phyloP scores from a whole-genome alignment of 371 early-diverging fungal genomes.

The Thermomucor indicae-seudaticae region DNA sequence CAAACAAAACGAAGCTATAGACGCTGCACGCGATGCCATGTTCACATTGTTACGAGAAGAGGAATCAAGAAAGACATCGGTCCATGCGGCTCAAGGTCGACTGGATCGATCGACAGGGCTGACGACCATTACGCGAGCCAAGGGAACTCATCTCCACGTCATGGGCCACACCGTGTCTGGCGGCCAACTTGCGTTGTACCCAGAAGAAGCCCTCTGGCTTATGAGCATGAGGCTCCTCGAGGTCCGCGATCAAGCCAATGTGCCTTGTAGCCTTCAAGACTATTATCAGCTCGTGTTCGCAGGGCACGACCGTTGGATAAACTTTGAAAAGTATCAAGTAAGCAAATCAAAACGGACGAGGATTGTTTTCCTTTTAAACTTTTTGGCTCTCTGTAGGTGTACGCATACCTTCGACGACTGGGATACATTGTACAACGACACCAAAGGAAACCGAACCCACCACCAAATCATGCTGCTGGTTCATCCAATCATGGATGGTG shows the following conservation, averaged over 20 bases:
- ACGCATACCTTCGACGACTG: slow-evolving; percentile 49
- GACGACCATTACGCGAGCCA: slow-evolving; percentile 1
- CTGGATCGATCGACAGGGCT: background rate
- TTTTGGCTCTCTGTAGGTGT: slow-evolving; percentile 8
- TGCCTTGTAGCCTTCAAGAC: slow-evolving; percentile 9
- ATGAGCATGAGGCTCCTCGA: slow-evolving; percentile 37
- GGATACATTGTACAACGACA: slow-evolving; percentile 38
- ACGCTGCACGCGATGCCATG: slow-evolving; percentile 19
- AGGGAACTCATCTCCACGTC: slow-evolving; percentile 7
- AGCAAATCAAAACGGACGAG: too few relatives aligned
- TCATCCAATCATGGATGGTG: too few relatives aligned
- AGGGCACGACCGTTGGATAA: slow-evolving; percentile 22
- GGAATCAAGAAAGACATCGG: background rate
- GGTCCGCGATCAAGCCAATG: slow-evolving; percentile 2
- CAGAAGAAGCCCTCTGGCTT: slow-evolving; percentile 53
- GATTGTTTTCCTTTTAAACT: background rate
- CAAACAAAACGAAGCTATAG: slow-evolving; percentile 3
- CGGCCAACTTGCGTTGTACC: slow-evolving; percentile 19
- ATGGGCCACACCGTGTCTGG: slow-evolving; percentile 3
- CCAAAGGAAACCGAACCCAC: too few relatives aligned
- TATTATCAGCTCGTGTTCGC: slow-evolving; percentile 19
- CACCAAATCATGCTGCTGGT: too few relatives aligned
- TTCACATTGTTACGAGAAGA: slow-evolving; percentile 12
- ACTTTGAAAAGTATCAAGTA: slow-evolving; percentile 34
- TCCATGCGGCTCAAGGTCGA: slow-evolving; percentile 4